phyloP scores from a whole-genome alignment of 2,329 filamentous ascomycete species.

The Thermomyces lanuginosus region DNA sequence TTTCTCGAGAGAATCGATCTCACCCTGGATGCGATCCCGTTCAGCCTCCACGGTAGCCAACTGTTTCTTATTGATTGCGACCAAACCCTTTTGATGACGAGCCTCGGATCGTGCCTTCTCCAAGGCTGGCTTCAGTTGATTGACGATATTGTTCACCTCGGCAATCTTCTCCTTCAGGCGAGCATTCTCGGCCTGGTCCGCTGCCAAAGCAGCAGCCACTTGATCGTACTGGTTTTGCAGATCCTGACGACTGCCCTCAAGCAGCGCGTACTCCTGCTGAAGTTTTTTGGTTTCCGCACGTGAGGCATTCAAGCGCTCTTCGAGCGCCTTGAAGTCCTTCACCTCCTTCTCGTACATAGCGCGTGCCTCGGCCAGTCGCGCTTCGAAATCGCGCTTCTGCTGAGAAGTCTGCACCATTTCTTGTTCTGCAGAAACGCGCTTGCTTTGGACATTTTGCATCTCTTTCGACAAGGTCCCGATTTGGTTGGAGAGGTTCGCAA shows the following conservation, averaged over 20 bases:
- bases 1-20: slow-evolving; percentile 53
- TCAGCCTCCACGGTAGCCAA: slow-evolving; percentile 76
- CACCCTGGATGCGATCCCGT: slow-evolving; percentile 68
- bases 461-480: slow-evolving; percentile 80
- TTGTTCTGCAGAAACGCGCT: slow-evolving; percentile 62
- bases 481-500: slow-evolving; percentile 92
- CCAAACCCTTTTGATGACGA: slow-evolving; percentile 86
- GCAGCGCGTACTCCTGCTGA: slow-evolving; percentile 63
- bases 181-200: slow-evolving; percentile 78
- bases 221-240: slow-evolving; percentile 69
- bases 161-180: slow-evolving; percentile 76
- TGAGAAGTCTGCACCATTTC: slow-evolving; percentile 65
- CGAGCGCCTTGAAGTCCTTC: slow-evolving; percentile 64
- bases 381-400: slow-evolving; percentile 88
- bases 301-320: slow-evolving; percentile 63
- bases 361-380: slow-evolving; percentile 70
- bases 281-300: slow-evolving; percentile 71
- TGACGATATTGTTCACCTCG: slow-evolving; percentile 64
- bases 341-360: slow-evolving; percentile 87
- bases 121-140: slow-evolving; percentile 70
- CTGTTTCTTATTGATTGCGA: slow-evolving; percentile 98
- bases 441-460: slow-evolving; percentile 81
- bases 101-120: slow-evolving; percentile 88
- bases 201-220: slow-evolving; percentile 54
- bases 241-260: slow-evolving; percentile 69